Evolutionary conservation across 352 stramenopile species (phyloP), one percentile per base, ranked within the genome.

Genomic region (Globisporangium cylindrosporum): DNA sequence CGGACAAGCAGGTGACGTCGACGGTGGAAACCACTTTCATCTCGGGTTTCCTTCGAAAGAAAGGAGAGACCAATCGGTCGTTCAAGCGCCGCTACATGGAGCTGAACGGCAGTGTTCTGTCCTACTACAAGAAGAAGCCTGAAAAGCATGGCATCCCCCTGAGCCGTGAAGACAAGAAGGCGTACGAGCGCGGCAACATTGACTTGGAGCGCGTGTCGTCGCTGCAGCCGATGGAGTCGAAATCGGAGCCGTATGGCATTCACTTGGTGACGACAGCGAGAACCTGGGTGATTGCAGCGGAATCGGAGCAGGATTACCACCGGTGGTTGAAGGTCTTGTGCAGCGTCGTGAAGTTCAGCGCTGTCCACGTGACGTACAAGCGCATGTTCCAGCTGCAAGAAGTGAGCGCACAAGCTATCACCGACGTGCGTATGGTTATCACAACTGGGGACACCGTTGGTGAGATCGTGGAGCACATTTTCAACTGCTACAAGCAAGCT

Each of bases 111-210:
- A 80, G 71, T 1, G 63, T 93, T 7, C 59, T 95, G 38, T 81
- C 84, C 25, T 95, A 95, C 66, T 95, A 93, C 74, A 92, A 91
- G 74, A 94, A 93, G 67, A 93, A 94, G 66, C 88, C 88, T 1
- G 84, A 90, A 59, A 93, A 89, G 68, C 81, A 91, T 48, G 88
- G 86, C 15, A 84, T 92, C 51, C 84, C 84, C 22, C 66, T 95
- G 1, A 87, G 73, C 36, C 68, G 76, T 4, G 81, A 89, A 48
- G 88, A 95, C 57, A 95, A 94, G 68, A 92, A 87, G 67, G 67
- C 83, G 38, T 79, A 84, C 38, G 83, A 90, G 62, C 77, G 84
- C 12, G 88, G 88, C 49, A 76, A 77, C 9, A 95, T 95, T 62
- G 85, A 95, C 58, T 70, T 95, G 58, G 84, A 95, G 25, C 73